phyloP scores from a whole-genome alignment of 2,329 filamentous ascomycete species.

The Neonectria neomacrospora region DNA sequence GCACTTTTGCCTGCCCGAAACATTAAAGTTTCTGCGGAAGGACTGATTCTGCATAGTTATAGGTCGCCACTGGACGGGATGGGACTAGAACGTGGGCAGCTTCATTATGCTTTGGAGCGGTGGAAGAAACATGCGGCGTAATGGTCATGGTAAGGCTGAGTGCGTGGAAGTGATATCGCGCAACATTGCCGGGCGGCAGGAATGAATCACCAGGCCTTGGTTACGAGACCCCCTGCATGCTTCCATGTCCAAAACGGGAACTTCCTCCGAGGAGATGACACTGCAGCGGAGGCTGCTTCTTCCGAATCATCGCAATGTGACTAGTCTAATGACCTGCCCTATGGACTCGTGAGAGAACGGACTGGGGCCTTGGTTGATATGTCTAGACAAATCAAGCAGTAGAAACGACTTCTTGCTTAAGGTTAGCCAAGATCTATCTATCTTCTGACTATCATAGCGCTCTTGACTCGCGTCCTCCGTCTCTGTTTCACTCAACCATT shows the following conservation, averaged over 20 bases:
- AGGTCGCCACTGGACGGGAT: not conserved
- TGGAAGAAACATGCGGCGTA: no score
- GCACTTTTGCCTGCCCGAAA: not conserved
- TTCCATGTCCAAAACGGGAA: not conserved
- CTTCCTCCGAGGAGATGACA: no score
- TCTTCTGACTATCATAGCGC: not conserved
- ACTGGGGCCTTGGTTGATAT: not conserved
- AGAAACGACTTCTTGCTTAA: not conserved
- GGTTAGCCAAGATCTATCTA: not conserved
- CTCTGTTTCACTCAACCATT: no score
- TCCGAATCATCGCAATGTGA: not conserved
- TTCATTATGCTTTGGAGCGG: no score
- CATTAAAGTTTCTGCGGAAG: not conserved
- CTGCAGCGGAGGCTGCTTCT: not conserved
- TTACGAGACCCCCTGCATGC: not conserved
- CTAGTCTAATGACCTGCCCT: not conserved
- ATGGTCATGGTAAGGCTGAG: no score
- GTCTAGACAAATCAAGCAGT: not conserved
- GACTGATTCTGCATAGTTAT: not conserved
- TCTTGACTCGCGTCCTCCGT: not conserved
- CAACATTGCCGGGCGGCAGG: no score
- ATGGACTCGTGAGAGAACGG: no score
- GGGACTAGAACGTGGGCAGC: not conserved
- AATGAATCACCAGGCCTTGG: not conserved
- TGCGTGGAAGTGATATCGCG: no score